These are phyloP conservation scores for Suhomyces guaymorum DNA, from an alignment of 1,139 yeast genomes.

Conservation along the genomic window DNA sequence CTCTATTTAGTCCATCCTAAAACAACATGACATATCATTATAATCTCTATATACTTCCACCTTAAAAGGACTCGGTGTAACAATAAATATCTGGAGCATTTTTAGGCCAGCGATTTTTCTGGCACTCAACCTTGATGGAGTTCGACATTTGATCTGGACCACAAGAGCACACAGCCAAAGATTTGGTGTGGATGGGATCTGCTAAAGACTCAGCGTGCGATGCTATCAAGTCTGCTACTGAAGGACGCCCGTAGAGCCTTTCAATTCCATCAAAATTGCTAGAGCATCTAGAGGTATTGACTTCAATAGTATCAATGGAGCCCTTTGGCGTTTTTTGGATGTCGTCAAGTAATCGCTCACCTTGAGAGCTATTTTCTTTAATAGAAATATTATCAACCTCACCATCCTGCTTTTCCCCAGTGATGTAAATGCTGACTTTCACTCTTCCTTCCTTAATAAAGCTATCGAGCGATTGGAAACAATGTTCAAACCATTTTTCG, in stretches of 20 bases:
- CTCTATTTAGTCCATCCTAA: too few relatives aligned
- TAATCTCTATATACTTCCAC: background rate
- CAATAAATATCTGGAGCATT: conserved; percentile 38
- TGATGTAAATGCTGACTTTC: conserved; percentile 26
- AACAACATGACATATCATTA: too few relatives aligned
- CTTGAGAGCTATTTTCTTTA: too few relatives aligned
- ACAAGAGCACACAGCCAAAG: conserved; percentile 40
- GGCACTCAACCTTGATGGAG: conserved; percentile 29
- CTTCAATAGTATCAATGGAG: background rate
- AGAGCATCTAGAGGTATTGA: background rate
- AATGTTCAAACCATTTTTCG: conserved; percentile 39
- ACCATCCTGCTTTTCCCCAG: conserved; percentile 17
- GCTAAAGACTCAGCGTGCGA: conserved; percentile 8
- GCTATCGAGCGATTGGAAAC: conserved; percentile 29
- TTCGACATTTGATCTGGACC: conserved; percentile 36
- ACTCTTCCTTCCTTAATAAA: conserved; percentile 28
- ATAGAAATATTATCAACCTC: too few relatives aligned
- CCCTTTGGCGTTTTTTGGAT: background rate
- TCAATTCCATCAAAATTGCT: conserved; percentile 1
- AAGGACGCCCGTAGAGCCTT: conserved; percentile 11
- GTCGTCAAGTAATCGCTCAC: too few relatives aligned
- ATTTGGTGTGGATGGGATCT: conserved; percentile 10
- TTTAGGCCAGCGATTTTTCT: conserved; percentile 26
- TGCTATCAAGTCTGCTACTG: conserved; percentile 6
- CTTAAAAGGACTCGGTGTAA: conserved; percentile 32